Percentiles rank a stretch among this genome's conserved stretches.
Conservation (phyloP, 257 asterid species). For the Rubia yunnanensis region DNA sequence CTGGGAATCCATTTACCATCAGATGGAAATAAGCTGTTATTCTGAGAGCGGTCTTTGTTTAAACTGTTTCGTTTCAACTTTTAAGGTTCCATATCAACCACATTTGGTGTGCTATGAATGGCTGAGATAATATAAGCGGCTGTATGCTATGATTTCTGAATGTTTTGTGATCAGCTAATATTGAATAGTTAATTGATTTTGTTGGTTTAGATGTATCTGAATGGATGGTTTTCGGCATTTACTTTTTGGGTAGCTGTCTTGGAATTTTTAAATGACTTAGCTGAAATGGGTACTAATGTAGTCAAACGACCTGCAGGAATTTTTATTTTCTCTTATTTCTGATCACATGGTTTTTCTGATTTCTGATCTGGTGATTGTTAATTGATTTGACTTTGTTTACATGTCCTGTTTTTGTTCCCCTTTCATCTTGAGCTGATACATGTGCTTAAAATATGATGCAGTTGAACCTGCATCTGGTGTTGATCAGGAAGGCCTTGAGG, state of each 20-base stretch:
- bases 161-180: not conserved
- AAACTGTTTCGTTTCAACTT: not conserved
- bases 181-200: not conserved
- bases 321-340: not conserved
- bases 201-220: not conserved
- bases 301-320: too few relatives aligned
- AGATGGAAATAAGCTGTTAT: not conserved
- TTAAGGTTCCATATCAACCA: not conserved
- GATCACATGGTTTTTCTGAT: too few relatives aligned
- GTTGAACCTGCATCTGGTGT: constrained; percentile 65
- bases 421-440: not conserved
- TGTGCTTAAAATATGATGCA: constrained; percentile 11
- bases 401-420: not conserved
- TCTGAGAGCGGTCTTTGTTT: not conserved
- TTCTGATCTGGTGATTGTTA: not conserved
- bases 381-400: not conserved
- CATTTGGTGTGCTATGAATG: not conserved
- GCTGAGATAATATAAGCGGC: not conserved
- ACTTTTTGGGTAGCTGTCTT: not conserved
- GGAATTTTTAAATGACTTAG: not conserved
- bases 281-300: not conserved
- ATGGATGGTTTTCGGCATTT: not conserved
- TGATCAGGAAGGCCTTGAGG: constrained; percentile 66
- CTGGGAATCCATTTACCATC: not conserved
- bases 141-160: not conserved